phyloP scores from a whole-genome alignment of 2,329 filamentous ascomycete genomes.

The Fusarium newnesense region DNA sequence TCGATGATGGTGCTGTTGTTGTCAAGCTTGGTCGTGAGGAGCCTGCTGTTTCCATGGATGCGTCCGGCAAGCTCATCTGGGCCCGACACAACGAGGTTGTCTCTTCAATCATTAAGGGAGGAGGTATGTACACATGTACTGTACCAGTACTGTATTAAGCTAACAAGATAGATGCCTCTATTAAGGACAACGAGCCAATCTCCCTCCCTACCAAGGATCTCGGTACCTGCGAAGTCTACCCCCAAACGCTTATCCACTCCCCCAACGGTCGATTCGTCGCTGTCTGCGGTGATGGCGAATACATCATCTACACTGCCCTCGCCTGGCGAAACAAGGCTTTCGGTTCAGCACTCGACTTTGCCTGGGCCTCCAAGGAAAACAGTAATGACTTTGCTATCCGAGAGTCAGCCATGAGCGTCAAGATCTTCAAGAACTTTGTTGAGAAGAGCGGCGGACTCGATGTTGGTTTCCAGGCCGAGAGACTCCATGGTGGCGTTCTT shows the following conservation, averaged over 20 bases:
- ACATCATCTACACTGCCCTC: constrained; percentile 97
- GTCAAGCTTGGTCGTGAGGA: constrained; percentile 98
- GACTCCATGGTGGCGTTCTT: constrained; percentile 86
- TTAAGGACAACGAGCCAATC: constrained; percentile 92
- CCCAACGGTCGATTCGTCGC: constrained; percentile 89
- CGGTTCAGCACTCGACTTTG: constrained; percentile 93
- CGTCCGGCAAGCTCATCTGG: constrained; percentile 95
- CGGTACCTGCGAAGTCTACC: constrained; percentile 95
- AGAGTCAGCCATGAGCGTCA: constrained; percentile 92
- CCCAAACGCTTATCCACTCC: constrained; percentile 93
- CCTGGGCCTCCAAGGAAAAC: constrained; percentile 96
- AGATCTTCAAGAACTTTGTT: constrained; percentile 97
- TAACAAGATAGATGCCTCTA: constrained; percentile 69
- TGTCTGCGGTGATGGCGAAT: constrained; percentile 93
- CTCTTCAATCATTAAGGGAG: constrained; percentile 93
- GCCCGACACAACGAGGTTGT: constrained; percentile 95
- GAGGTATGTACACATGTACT: constrained; percentile 57
- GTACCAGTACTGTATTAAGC: not conserved
- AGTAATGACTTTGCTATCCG: constrained; percentile 98
- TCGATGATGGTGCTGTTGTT: constrained; percentile 96
- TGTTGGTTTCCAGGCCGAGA: constrained; percentile 94
- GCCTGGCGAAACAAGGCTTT: constrained; percentile 98
- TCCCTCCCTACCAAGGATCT: constrained; percentile 92
- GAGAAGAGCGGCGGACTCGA: constrained; percentile 90
- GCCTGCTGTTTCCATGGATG: constrained; percentile 97